These are phyloP conservation scores for Komagataella populi DNA, from an alignment of 805 yeast species.

Conservation along the genomic window DNA sequence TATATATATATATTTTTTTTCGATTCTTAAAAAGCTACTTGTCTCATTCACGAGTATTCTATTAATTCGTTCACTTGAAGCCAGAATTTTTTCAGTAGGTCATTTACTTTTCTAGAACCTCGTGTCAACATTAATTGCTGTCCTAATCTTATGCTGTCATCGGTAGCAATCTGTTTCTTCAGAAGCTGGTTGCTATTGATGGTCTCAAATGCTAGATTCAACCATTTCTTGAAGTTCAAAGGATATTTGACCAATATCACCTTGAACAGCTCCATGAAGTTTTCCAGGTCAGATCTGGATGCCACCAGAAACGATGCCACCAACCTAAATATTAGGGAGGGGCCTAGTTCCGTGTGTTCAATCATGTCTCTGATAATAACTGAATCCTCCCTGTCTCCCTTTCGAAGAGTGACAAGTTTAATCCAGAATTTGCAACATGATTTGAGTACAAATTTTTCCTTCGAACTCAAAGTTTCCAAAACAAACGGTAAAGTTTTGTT, in stretches of 20 bases:
- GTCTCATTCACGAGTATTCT: conserved; percentile 17
- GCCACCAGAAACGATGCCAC: conserved; percentile 33
- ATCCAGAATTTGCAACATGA: conserved; percentile 45
- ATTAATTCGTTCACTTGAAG: conserved; percentile 40
- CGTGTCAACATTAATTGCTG: conserved; percentile 44
- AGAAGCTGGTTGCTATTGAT: conserved; percentile 5
- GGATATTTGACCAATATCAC: conserved; percentile 23
- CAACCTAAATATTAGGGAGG: conserved; percentile 18
- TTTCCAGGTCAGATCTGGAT: conserved; percentile 46
- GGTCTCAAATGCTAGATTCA: conserved; percentile 15
- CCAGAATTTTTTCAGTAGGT: conserved; percentile 52
- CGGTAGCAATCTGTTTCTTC: conserved; percentile 6
- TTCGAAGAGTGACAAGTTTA: conserved; percentile 25
- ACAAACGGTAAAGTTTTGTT: conserved; percentile 18
- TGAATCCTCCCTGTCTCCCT: conserved; percentile 28
- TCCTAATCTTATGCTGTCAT: conserved; percentile 25
- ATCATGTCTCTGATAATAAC: conserved; percentile 13
- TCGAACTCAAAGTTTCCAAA: conserved; percentile 24
- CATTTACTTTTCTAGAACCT: conserved; percentile 48
- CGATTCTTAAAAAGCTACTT: not conserved
- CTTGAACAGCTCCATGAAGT: conserved; percentile 35
- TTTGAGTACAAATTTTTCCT: conserved; percentile 43
- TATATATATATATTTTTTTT: not conserved
- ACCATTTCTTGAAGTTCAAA: conserved; percentile 34
- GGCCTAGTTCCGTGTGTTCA: conserved; percentile 16